These are phyloP conservation scores for barley (Hordeum vulgare) DNA, from an alignment of 176 grass and related monocot species.

Conservation along the genomic window MorexV3_pseudomolecules_assembly NC_058523.1:468899123-468899622, in stretches of 20 bases:
- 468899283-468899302: not conserved
- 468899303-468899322: not conserved
- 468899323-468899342: not conserved
- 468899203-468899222: constrained; percentile 19
- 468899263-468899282: not conserved
- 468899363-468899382: not conserved
- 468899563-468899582: too few relatives aligned
- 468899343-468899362: not conserved
- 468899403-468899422: constrained; percentile 3
- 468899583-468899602: too few relatives aligned
- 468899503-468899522: constrained; percentile 35
- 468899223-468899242: constrained; percentile 19
- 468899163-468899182: constrained; percentile 43
- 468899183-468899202: constrained; percentile 18
- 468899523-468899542: constrained; percentile 67
- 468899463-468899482: constrained; percentile 46
- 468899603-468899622: too few relatives aligned
- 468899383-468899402: not conserved
- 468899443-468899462: constrained; percentile 38
- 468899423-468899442: constrained; percentile 36
- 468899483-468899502: constrained; percentile 29
- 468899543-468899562: too few relatives aligned
- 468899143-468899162: constrained; percentile 51
- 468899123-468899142: constrained; percentile 63
- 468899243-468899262: not conserved